Evolutionary conservation across 1,139 yeast genomes (phyloP), one percentile per base, ranked within the genome.

Genomic region (Zygosaccharomyces pseudobailii): DNA sequence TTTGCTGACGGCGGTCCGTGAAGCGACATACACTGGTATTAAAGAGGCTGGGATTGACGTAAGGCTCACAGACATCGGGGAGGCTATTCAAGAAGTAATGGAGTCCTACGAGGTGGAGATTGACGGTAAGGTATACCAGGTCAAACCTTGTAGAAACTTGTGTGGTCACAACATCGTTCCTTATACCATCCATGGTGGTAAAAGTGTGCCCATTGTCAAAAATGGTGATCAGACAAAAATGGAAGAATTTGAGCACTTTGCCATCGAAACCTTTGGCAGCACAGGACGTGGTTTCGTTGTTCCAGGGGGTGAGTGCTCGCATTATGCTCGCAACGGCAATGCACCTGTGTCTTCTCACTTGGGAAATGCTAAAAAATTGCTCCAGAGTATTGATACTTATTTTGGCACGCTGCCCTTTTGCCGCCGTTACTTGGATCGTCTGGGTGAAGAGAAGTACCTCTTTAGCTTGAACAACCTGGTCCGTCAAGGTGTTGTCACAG

Each of bases 201-300:
- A 92, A 67, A 82, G 94, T 20, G 97, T 92, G 41, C 99, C 99
- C 20, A 92, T 94, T 63, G 95, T 92, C 36, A 85, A 90, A 62
- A 87, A 87, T 60, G 92, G 90, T 9, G 98, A 92, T 67, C 79
- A 79, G 69, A 90, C 97, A 22, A 90, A 90, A 74, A 90, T 92
- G 97, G 99, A 94, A 68, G 99, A 92, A 71, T 97, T 97, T 52
- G 98, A 92, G 67, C 84, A 89, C 3, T 92, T 88, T 74, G 99
- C 99, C 48, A 90, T 94, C 62, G 99, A 92, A 70, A 92, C 99
- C 3, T 92, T 92, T 62, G 98, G 98, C 5, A 80, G 96, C 37
- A 92, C 98, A 1, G 99, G 99, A 53, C 79, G 85, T 53, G 99
- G 97, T 24, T 84, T 83, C 59, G 98, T 92, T 34, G 72, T 83